A percentile compares a stretch with the other conserved stretches of the same genome.
phyloP scores from a whole-genome alignment of 805 yeast genomes.

The Myxozyma nipponensis region DNA sequence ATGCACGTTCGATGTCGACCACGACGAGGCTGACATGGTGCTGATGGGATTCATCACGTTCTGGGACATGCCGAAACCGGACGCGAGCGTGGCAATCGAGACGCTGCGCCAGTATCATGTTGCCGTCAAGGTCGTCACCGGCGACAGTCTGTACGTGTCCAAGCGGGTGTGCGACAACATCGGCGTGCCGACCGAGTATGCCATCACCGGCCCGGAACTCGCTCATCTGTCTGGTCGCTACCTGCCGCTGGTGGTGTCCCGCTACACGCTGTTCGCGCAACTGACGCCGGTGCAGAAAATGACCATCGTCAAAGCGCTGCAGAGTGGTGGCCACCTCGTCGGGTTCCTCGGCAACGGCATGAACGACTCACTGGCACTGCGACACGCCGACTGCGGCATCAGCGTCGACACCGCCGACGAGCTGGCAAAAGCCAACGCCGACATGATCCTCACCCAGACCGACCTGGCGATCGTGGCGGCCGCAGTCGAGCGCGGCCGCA shows the following conservation, averaged over 20 bases:
- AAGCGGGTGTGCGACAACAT: slow-evolving; percentile 26
- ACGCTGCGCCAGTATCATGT: slow-evolving; percentile 22
- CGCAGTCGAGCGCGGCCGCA: slow-evolving; percentile 50
- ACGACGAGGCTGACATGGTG: slow-evolving; percentile 21
- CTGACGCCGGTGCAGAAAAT: slow-evolving; percentile 51
- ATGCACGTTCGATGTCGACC: slow-evolving; percentile 13
- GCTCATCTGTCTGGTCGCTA: too few species aligned
- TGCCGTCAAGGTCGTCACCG: slow-evolving; percentile 26
- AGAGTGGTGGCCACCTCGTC: slow-evolving; percentile 43
- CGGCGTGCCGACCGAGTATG: slow-evolving; percentile 19
- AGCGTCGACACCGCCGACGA: slow-evolving; percentile 55
- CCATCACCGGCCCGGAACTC: slow-evolving; percentile 38
- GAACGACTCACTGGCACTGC: slow-evolving; percentile 52
- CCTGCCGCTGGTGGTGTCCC: slow-evolving; percentile 61
- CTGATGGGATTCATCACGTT: slow-evolving; percentile 26
- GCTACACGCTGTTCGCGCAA: slow-evolving; percentile 27
- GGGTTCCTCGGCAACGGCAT: slow-evolving; percentile 57
- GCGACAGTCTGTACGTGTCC: slow-evolving; percentile 26
- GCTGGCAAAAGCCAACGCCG: slow-evolving; percentile 53
- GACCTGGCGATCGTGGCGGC: slow-evolving; percentile 49
- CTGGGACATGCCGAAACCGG: slow-evolving; percentile 28
- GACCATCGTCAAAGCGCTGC: slow-evolving; percentile 45
- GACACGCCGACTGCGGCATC: slow-evolving; percentile 52
- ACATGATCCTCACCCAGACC: slow-evolving; percentile 48
- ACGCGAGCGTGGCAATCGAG: slow-evolving; percentile 21